These are phyloP conservation scores for Penicillium vulpinum DNA, from an alignment of 2,329 filamentous ascomycete species.

Conservation along the genomic window DNA sequence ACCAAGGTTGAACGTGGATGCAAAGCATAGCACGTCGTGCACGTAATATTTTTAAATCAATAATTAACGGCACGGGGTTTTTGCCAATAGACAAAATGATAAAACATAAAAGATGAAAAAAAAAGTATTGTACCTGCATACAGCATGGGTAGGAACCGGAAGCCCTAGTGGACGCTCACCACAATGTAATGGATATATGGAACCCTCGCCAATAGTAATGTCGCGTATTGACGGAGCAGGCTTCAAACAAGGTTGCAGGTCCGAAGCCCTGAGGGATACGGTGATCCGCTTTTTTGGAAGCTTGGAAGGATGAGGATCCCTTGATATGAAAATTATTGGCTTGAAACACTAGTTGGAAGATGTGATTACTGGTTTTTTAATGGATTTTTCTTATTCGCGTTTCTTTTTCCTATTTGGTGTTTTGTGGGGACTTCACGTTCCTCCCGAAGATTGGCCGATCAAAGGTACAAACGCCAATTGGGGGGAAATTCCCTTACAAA, in stretches of 20 bases:
- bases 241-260: constrained; percentile 19
- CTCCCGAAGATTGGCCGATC: constrained; percentile 20
- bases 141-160: neutral
- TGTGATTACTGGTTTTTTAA: too few species aligned
- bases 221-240: neutral
- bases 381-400: neutral
- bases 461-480: constrained; percentile 1
- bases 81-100: neutral
- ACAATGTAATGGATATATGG: neutral
- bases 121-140: too few species aligned
- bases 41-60: neutral
- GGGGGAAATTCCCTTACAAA: neutral
- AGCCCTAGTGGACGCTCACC: neutral
- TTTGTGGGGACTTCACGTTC: constrained; percentile 1
- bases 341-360: neutral
- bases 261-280: constrained; percentile 18
- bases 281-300: constrained; percentile 13
- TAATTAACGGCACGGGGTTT: neutral
- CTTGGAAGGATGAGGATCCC: constrained; percentile 1
- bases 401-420: neutral
- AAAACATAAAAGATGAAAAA: neutral
- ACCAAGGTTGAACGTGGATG: neutral
- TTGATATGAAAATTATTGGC: neutral
- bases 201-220: neutral
- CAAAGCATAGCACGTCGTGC: neutral